Conservation (phyloP, 306 rosid genomes). For the Citrullus amarus region DNA sequence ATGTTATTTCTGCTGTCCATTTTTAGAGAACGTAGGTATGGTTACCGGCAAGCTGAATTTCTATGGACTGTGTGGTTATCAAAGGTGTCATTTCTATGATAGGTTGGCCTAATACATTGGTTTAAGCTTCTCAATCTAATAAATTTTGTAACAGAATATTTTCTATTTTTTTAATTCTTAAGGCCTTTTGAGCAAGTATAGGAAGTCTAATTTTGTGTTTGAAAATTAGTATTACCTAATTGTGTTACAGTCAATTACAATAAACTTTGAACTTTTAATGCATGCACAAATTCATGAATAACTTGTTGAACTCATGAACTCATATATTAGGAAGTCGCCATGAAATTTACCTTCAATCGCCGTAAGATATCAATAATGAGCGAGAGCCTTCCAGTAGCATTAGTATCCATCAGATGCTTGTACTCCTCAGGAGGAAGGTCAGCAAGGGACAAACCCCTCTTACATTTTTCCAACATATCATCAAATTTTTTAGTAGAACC, state of each 20-base stretch:
- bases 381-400: slow-evolving; percentile 79
- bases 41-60: background rate
- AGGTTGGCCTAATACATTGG: background rate
- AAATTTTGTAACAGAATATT: background rate
- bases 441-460: slow-evolving; percentile 56
- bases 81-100: background rate
- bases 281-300: background rate
- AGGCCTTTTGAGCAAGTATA: background rate
- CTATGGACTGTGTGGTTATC: background rate
- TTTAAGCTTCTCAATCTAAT: background rate
- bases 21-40: background rate
- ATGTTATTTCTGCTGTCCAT: background rate
- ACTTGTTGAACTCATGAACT: background rate
- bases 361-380: slow-evolving; percentile 70
- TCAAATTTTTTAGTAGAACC: slow-evolving; percentile 56
- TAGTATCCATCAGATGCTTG: slow-evolving; percentile 60
- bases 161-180: background rate
- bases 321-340: background rate
- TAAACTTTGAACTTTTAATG: background rate
- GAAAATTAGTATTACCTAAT: too few species aligned
- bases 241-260: background rate
- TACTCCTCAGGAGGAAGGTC: slow-evolving; percentile 64
- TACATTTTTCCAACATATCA: slow-evolving; percentile 78
- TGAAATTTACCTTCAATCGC: slow-evolving; percentile 62
- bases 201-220: background rate